Percentiles rank a stretch among this genome's conserved stretches.
Conservation (phyloP, 176 grass and related monocot genomes). For the Cenchrus fungigraminus region DNA sequence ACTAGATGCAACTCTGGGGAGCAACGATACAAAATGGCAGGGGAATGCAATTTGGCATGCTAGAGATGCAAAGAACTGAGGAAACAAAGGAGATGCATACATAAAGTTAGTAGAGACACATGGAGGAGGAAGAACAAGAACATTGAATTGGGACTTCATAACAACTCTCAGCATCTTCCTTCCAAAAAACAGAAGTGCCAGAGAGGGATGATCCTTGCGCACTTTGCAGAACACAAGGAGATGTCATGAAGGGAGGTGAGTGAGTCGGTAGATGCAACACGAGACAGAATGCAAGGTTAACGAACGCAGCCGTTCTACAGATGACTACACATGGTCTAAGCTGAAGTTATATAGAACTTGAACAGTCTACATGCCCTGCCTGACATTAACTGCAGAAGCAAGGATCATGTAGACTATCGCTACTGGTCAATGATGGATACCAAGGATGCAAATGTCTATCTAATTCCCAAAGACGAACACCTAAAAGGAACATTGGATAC, state of each 20-base stretch:
- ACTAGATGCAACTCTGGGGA: constrained; percentile 18
- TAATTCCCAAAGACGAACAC: constrained; percentile 38
- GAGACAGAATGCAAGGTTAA: constrained; percentile 34
- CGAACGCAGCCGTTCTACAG: constrained; percentile 49
- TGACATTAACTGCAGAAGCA: constrained; percentile 40
- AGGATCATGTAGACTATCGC: constrained; percentile 32
- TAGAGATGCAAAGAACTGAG: constrained; percentile 37
- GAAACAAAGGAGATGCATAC: not conserved
- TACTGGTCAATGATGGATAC: constrained; percentile 25
- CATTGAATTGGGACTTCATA: constrained; percentile 22
- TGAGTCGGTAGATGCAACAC: constrained; percentile 13
- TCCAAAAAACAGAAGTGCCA: constrained; percentile 83
- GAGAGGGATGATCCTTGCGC: constrained; percentile 32
- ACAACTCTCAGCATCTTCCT: constrained; percentile 57
- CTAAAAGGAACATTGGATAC: constrained; percentile 7
- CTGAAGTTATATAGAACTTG: constrained; percentile 23
- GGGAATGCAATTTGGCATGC: constrained; percentile 22
- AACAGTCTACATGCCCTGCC: constrained; percentile 38
- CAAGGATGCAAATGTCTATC: constrained; percentile 35
- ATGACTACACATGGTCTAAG: constrained; percentile 25
- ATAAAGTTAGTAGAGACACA: constrained; percentile 33
- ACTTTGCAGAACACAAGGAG: constrained; percentile 48
- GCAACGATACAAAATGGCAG: not conserved
- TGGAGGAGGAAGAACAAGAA: constrained; percentile 1
- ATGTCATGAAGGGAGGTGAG: constrained; percentile 43